These are phyloP conservation scores for Leccinum variicolor DNA, from an alignment of 768 basidiomycete genomes.

Conservation along the genomic window DNA sequence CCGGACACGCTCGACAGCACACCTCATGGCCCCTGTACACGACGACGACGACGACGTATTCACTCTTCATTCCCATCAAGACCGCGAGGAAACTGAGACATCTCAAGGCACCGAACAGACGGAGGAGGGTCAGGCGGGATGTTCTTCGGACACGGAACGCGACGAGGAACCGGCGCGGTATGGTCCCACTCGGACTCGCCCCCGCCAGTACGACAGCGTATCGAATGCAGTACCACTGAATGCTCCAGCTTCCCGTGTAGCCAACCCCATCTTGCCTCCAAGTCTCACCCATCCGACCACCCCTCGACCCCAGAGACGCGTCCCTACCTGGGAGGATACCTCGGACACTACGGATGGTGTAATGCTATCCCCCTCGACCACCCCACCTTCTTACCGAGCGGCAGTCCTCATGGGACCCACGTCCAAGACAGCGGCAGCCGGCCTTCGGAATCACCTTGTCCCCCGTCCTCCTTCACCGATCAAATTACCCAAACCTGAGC, in stretches of 20 bases:
- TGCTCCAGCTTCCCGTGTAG: conserved; percentile 9
- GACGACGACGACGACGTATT: conserved; percentile 40
- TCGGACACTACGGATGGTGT: conserved; percentile 36
- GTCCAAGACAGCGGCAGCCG: conserved; percentile 10
- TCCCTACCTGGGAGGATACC: conserved; percentile 34
- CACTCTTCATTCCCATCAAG: conserved; percentile 43
- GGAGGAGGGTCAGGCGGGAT: conserved; percentile 10
- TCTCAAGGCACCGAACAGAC: conserved; percentile 18
- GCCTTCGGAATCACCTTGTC: conserved; percentile 9
- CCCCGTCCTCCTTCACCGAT: conserved; percentile 28
- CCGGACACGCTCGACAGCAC: conserved; percentile 23
- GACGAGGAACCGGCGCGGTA: conserved; percentile 16
- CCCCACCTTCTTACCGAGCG: conserved; percentile 49
- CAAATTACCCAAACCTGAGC: conserved; percentile 27
- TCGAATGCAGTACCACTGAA: conserved; percentile 10
- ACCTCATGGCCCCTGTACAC: conserved; percentile 26
- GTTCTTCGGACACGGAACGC: conserved; percentile 20
- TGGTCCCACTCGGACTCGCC: conserved; percentile 1
- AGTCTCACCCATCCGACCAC: conserved; percentile 28
- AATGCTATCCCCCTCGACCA: conserved; percentile 35
- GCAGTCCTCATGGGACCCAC: conserved; percentile 31
- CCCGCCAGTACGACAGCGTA: conserved; percentile 7
- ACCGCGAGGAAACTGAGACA: conserved; percentile 28
- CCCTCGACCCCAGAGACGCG: conserved; percentile 25
- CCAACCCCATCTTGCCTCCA: conserved; percentile 26